Conservation (phyloP, 2,329 filamentous ascomycete species). For the Neofusicoccum ribis region DNA sequence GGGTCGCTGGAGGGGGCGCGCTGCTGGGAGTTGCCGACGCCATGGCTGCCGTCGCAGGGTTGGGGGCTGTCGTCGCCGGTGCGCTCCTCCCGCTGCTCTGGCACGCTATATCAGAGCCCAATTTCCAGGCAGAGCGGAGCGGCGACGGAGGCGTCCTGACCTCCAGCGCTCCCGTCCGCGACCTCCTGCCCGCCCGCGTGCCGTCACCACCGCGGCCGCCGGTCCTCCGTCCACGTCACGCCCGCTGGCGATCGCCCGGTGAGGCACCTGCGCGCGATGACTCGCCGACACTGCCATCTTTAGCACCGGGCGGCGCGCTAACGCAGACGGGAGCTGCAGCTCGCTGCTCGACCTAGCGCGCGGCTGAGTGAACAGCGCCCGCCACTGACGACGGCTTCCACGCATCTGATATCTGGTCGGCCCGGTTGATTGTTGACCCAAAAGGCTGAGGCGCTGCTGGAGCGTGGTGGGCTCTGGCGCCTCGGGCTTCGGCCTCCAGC, state of each 20-base stretch:
- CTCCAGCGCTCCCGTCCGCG: background rate
- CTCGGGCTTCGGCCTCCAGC: constrained; percentile 2
- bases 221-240: constrained; percentile 10
- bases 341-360: background rate
- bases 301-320: background rate
- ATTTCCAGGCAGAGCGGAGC: constrained; percentile 7
- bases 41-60: constrained; percentile 18
- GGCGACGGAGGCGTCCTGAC: background rate
- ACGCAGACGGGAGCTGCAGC: constrained; percentile 2
- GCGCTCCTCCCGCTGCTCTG: constrained; percentile 13
- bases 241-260: background rate
- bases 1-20: background rate
- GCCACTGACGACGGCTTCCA: constrained; percentile 5
- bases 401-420: constrained; percentile 2
- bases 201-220: background rate
- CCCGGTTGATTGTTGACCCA: constrained; percentile 13
- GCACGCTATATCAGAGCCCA: constrained; percentile 19
- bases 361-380: constrained; percentile 7
- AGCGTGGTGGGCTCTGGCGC: background rate
- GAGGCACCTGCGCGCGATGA: background rate
- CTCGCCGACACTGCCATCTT: background rate
- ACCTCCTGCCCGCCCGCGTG: background rate
- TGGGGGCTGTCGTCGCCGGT: constrained; percentile 11
- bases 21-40: constrained; percentile 16
- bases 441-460: background rate